Evolutionary conservation across 2,329 filamentous ascomycete genomes (phyloP).

Genomic region (Colletotrichum sidae): DNA sequence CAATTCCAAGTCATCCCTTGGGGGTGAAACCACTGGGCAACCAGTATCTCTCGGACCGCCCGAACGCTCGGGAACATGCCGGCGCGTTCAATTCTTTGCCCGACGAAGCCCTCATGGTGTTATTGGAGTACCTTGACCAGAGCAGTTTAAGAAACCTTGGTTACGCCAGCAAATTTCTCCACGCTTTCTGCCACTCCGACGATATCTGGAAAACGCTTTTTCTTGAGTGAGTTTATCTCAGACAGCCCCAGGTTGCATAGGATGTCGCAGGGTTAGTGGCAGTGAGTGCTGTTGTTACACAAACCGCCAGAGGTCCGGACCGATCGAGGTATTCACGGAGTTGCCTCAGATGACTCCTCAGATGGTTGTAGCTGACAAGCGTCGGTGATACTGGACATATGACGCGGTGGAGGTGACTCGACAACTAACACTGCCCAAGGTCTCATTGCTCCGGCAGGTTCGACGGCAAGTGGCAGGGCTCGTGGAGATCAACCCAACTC

Average conservation of each 20-base stretch:
- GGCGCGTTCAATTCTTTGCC: conserved; percentile 77
- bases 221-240: conserved; percentile 76
- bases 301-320: no score
- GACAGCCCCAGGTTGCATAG: neutral
- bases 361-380: no score
- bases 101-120: conserved; percentile 81
- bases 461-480: conserved; percentile 75
- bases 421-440: conserved; percentile 32
- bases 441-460: conserved; percentile 39
- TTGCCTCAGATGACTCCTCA: neutral
- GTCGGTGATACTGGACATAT: no score
- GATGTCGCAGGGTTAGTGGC: neutral
- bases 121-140: conserved; percentile 81
- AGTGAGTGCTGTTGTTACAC: neutral
- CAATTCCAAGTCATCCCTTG: conserved; percentile 82
- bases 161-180: conserved; percentile 84
- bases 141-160: conserved; percentile 73
- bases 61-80: conserved; percentile 74
- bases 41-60: conserved; percentile 73
- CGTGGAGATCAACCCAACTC: conserved; percentile 86
- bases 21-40: conserved; percentile 91
- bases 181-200: conserved; percentile 85
- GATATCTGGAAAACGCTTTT: conserved; percentile 92
- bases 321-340: neutral
- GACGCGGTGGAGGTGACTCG: neutral